phyloP scores from a whole-genome alignment of 225 moss, liverwort and hornwort genomes.

The Climacium dendroides region DNA sequence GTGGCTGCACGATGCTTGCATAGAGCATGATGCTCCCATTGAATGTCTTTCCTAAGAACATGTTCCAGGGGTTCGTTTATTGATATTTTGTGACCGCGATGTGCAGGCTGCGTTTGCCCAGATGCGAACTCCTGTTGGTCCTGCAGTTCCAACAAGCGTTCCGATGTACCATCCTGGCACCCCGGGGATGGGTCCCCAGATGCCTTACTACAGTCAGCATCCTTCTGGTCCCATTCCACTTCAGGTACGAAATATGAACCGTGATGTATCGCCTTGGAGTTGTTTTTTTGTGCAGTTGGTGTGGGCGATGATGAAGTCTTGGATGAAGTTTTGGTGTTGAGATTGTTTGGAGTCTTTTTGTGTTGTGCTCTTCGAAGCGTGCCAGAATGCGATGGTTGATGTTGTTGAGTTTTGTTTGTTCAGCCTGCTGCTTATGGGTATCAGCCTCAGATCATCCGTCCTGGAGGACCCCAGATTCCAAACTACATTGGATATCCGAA shows the following conservation, averaged over 20 bases:
- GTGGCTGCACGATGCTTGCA: neutral
- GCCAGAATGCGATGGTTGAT: neutral
- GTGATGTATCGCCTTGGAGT: neutral
- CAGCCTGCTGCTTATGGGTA: conserved; percentile 85
- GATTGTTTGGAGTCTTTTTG: too few relatives aligned
- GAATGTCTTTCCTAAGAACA: neutral
- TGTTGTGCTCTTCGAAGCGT: too few relatives aligned
- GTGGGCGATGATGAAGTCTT: too few relatives aligned
- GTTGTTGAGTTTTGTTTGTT: neutral
- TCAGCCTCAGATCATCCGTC: conserved; percentile 86
- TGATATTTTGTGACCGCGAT: neutral
- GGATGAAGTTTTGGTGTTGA: neutral
- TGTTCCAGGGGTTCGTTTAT: neutral
- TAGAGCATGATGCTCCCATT: too few relatives aligned
- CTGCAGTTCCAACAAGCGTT: conserved; percentile 75
- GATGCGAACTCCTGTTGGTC: conserved; percentile 84
- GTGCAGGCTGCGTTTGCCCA: conserved; percentile 96
- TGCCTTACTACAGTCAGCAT: conserved; percentile 76
- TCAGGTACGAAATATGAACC: conserved; percentile 14
- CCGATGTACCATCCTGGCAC: conserved; percentile 95
- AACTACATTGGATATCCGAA: conserved; percentile 66
- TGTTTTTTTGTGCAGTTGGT: neutral
- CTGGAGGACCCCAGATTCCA: conserved; percentile 75
- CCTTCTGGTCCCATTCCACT: conserved; percentile 85
- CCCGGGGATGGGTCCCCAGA: conserved; percentile 89